Evolutionary conservation across 1,284 basidiomycete species (phyloP).

Genomic region (Leccinum griseonigrum): DNA sequence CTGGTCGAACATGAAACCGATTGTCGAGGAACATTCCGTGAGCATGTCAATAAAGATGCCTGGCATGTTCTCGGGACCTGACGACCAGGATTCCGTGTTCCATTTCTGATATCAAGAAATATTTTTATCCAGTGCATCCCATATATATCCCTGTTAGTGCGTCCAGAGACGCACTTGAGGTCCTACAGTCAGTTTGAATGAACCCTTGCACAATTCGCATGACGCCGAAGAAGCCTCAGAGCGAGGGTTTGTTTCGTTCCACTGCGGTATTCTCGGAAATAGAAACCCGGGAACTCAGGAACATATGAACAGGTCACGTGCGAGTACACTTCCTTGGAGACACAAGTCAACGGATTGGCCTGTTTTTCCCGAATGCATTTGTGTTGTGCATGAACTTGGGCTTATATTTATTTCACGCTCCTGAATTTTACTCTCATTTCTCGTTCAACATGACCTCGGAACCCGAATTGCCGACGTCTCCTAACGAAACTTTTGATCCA

Average conservation of each 20-base stretch:
- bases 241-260: not conserved
- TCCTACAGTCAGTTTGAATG: not conserved
- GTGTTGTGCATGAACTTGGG: conserved; percentile 2
- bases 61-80: not conserved
- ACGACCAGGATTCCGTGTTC: not conserved
- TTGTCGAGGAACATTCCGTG: not conserved
- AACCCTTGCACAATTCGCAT: conserved; percentile 15
- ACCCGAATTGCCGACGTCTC: conserved; percentile 27
- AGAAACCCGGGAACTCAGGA: not conserved
- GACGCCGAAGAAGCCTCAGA: not conserved
- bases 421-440: not conserved
- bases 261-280: not conserved
- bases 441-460: conserved; percentile 20
- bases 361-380: not conserved
- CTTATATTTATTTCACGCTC: conserved; percentile 1
- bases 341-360: conserved; percentile 13
- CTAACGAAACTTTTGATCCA: conserved; percentile 35
- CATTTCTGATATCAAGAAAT: conserved; percentile 1
- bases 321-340: not conserved
- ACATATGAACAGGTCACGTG: not conserved
- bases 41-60: not conserved
- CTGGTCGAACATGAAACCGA: not conserved
- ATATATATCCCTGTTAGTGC: not conserved
- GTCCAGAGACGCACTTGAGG: conserved; percentile 16
- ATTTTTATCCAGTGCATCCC: not conserved